phyloP scores from a whole-genome alignment of 371 early-diverging fungal genomes.

The Rhizopus delemar region DNA sequence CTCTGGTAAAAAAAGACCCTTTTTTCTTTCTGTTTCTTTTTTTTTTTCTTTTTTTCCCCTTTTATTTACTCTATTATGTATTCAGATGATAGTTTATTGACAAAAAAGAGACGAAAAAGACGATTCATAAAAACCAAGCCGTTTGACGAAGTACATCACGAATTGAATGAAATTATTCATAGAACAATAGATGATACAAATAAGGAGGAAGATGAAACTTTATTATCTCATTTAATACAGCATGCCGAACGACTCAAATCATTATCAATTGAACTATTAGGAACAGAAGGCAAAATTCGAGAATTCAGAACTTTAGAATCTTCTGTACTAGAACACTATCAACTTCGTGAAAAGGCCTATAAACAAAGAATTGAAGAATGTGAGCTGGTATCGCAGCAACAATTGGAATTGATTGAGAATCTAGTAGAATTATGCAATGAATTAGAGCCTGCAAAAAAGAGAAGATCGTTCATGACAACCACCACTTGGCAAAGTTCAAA shows the following conservation, averaged over 20 bases:
- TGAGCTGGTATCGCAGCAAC: slow-evolving; percentile 23
- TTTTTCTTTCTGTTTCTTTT: too few species aligned
- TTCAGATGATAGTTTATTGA: neutral
- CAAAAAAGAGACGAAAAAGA: neutral
- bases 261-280: slow-evolving; percentile 27
- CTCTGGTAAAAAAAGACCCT: neutral
- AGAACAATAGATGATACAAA: neutral
- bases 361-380: slow-evolving; percentile 24
- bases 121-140: too few species aligned
- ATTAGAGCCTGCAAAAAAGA: neutral
- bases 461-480: neutral
- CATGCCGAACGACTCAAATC: slow-evolving; percentile 29
- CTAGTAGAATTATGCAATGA: slow-evolving; percentile 18
- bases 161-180: slow-evolving; percentile 1
- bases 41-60: too few species aligned
- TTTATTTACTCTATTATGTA: neutral
- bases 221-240: slow-evolving; percentile 6
- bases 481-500: slow-evolving; percentile 19
- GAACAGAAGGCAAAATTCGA: slow-evolving; percentile 24
- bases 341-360: slow-evolving; percentile 25
- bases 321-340: slow-evolving; percentile 18
- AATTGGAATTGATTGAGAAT: slow-evolving; percentile 19
- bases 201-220: neutral
- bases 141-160: neutral
- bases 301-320: slow-evolving; percentile 20